A percentile compares a stretch with the other conserved stretches of the same genome.
Evolutionary conservation across 331 rosid species (phyloP).

Genomic region (Arachis monticola): DNA sequence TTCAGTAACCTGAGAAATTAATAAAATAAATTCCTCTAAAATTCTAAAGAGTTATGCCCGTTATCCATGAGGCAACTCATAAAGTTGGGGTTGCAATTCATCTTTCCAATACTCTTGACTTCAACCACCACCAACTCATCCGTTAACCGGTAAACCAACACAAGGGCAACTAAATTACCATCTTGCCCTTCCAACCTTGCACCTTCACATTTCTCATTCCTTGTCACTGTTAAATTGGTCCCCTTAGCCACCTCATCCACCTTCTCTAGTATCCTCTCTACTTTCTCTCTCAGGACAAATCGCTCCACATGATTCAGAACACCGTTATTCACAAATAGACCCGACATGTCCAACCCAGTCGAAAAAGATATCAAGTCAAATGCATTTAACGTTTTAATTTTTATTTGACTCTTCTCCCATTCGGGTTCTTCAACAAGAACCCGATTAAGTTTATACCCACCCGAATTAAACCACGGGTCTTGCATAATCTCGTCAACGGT

Average conservation of each 20-base stretch:
- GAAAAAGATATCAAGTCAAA: slow-evolving; percentile 80
- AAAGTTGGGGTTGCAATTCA: slow-evolving; percentile 53
- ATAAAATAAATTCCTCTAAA: slow-evolving; percentile 17
- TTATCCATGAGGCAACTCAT: slow-evolving; percentile 42
- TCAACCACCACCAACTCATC: slow-evolving; percentile 66
- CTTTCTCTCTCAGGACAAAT: slow-evolving; percentile 51
- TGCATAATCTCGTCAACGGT: slow-evolving; percentile 58
- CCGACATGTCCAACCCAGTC: slow-evolving; percentile 65
- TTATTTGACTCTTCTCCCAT: slow-evolving; percentile 12
- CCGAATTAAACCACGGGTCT: slow-evolving; percentile 64
- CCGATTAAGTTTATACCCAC: background rate
- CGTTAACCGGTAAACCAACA: slow-evolving; percentile 68
- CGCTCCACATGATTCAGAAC: slow-evolving; percentile 48
- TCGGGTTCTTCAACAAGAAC: background rate
- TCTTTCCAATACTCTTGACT: slow-evolving; percentile 59
- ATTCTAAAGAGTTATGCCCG: slow-evolving; percentile 34
- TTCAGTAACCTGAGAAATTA: background rate
- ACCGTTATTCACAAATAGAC: slow-evolving; percentile 43
- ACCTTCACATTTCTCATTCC: slow-evolving; percentile 40
- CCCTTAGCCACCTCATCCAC: slow-evolving; percentile 51
- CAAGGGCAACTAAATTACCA: slow-evolving; percentile 44
- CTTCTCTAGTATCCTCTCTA: slow-evolving; percentile 48
- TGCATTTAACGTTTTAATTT: slow-evolving; percentile 52
- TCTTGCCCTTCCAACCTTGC: slow-evolving; percentile 58
- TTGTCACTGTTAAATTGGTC: slow-evolving; percentile 42